These are phyloP conservation scores for Coemansia asiatica DNA, from an alignment of 192 early-diverging fungal species.

Conservation along the genomic window DNA sequence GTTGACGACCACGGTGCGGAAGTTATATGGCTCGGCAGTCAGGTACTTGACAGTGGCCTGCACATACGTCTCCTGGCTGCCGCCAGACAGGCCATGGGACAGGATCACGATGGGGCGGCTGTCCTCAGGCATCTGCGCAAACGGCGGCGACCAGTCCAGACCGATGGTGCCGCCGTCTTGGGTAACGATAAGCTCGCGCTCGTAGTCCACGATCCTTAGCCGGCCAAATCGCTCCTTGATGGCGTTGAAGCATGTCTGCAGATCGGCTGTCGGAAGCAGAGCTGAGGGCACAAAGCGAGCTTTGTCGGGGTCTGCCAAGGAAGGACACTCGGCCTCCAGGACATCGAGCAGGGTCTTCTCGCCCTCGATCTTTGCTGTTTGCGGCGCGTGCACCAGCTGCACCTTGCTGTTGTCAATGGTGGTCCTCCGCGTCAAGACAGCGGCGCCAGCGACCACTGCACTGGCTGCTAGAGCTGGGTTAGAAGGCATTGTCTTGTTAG, in stretches of 20 bases:
- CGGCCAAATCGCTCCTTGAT: conserved; percentile 55
- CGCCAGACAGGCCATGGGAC: conserved; percentile 90
- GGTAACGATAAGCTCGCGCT: conserved; percentile 62
- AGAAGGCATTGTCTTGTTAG: conserved; percentile 28
- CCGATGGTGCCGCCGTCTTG: conserved; percentile 85
- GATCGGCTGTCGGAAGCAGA: conserved; percentile 72
- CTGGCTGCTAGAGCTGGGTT: conserved; percentile 27
- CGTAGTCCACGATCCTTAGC: conserved; percentile 24
- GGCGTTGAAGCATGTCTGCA: conserved; percentile 66
- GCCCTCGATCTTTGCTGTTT: conserved; percentile 22
- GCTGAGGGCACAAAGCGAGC: conserved; percentile 68
- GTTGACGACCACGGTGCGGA: conserved; percentile 84
- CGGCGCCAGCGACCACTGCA: conserved; percentile 19
- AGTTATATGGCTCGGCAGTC: conserved; percentile 60
- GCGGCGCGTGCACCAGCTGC: conserved; percentile 36
- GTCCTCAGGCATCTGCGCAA: conserved; percentile 56
- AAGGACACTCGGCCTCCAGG: conserved; percentile 54
- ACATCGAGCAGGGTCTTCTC: conserved; percentile 32
- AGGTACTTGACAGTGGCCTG: conserved; percentile 66
- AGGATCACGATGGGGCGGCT: conserved; percentile 77
- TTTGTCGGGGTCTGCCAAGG: conserved; percentile 49
- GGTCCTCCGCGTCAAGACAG: conserved; percentile 28
- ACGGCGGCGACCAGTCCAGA: conserved; percentile 81
- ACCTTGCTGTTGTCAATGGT: conserved; percentile 43
- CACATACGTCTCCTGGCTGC: conserved; percentile 88